Evolutionary conservation across 2,329 filamentous ascomycete genomes (phyloP).

Genomic region (Fusarium sp.): DNA sequence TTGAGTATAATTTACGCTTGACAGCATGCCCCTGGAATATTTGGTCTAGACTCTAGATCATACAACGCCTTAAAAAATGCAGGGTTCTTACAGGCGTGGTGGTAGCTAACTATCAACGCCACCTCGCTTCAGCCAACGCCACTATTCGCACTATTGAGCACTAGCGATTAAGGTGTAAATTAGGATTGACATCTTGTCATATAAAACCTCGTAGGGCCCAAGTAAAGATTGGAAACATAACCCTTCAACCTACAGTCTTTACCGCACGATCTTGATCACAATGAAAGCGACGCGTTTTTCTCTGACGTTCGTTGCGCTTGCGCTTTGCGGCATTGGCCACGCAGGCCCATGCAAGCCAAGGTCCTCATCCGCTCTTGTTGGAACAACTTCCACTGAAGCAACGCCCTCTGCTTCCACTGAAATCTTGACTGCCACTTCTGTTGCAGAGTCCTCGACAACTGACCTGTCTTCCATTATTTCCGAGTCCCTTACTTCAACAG

Average conservation of each 20-base stretch:
- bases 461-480: neutral
- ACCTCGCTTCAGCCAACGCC: rapidly evolving
- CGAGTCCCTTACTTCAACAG: neutral
- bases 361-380: neutral
- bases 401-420: neutral
- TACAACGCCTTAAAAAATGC: neutral
- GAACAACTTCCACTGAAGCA: neutral
- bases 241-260: neutral
- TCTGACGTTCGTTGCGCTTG: neutral
- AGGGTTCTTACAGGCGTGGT: neutral
- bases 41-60: neutral
- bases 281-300: neutral
- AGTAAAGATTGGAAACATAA: neutral
- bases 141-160: neutral
- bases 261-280: neutral
- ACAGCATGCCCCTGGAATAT: neutral
- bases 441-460: neutral
- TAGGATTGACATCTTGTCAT: neutral
- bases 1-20: neutral
- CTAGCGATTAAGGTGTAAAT: neutral
- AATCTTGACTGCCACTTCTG: neutral
- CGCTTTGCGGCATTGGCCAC: neutral
- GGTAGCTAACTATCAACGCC: neutral
- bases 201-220: neutral
- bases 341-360: neutral